phyloP scores from a whole-genome alignment of 2,329 filamentous ascomycete genomes.

The Graphilbum fragrans region DNA sequence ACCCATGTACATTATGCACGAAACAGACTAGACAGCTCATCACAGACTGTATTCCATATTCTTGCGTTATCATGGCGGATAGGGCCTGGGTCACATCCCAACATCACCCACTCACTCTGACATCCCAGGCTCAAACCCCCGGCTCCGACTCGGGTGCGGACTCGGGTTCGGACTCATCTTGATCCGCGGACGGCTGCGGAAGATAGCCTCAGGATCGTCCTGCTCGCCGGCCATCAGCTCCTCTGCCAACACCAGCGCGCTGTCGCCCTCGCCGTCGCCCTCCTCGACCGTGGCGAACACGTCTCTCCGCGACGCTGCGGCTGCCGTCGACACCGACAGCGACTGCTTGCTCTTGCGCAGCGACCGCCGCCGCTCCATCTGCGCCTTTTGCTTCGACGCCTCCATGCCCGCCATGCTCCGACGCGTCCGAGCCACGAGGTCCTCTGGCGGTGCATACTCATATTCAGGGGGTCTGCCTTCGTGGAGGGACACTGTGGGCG shows the following conservation, averaged over 20 bases:
- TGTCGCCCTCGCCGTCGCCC: constrained; percentile 22
- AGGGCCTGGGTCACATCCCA: too few relatives aligned
- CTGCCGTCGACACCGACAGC: background rate
- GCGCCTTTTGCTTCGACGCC: constrained; percentile 46
- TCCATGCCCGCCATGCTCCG: constrained; percentile 52
- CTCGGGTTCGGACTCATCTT: constrained; percentile 57
- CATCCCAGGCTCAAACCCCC: too few relatives aligned
- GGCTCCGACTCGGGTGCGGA: constrained; percentile 16
- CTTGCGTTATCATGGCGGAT: too few relatives aligned
- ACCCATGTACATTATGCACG: too few relatives aligned
- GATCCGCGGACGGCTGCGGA: constrained; percentile 72
- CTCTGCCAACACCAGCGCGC: constrained; percentile 45
- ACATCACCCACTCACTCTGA: too few relatives aligned
- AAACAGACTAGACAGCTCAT: too few relatives aligned
- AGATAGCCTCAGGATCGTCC: constrained; percentile 72
- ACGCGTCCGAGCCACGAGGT: constrained; percentile 44
- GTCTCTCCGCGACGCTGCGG: constrained; percentile 18
- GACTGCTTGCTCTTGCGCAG: constrained; percentile 22
- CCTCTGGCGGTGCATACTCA: constrained; percentile 22
- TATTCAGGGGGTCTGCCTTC: too few relatives aligned
- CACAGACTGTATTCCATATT: too few relatives aligned
- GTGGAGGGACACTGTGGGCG: too few relatives aligned
- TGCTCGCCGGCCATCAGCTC: constrained; percentile 51
- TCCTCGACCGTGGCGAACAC: constrained; percentile 36
- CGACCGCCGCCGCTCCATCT: constrained; percentile 42